Percentiles rank a stretch among this genome's conserved stretches.
phyloP scores from a whole-genome alignment of 192 early-diverging fungal species.

The Podila verticillata region DNA sequence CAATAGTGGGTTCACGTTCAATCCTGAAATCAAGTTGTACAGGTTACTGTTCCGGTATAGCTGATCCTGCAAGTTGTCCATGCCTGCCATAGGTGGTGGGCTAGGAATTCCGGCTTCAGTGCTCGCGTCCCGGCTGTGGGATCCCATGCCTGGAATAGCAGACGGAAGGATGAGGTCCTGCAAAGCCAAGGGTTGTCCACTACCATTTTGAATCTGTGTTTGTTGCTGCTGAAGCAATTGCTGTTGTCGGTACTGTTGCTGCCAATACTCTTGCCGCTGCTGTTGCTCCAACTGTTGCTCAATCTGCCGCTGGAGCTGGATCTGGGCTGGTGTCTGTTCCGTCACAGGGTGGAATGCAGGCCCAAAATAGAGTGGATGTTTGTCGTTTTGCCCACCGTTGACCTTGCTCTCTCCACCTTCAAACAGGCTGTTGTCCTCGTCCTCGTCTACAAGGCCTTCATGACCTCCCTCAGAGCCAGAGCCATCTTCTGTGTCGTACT shows the following conservation, averaged over 20 bases:
- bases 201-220: slow-evolving; percentile 6
- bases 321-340: slow-evolving; percentile 43
- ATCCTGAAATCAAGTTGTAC: slow-evolving; percentile 45
- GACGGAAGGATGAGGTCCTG: slow-evolving; percentile 46
- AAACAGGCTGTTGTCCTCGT: slow-evolving; percentile 26
- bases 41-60: slow-evolving; percentile 43
- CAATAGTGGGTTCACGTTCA: slow-evolving; percentile 38
- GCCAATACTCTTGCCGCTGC: slow-evolving; percentile 42
- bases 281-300: slow-evolving; percentile 50
- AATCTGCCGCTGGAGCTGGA: slow-evolving; percentile 46
- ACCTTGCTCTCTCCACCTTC: slow-evolving; percentile 1
- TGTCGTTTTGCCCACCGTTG: slow-evolving; percentile 13
- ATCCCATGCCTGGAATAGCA: slow-evolving; percentile 34
- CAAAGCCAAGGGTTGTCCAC: slow-evolving; percentile 24
- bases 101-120: not conserved
- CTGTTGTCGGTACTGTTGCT: slow-evolving; percentile 35
- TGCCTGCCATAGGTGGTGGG: not conserved
- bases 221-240: slow-evolving; percentile 26
- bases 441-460: not conserved
- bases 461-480: not conserved
- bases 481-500: slow-evolving; percentile 1
- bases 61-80: slow-evolving; percentile 33
- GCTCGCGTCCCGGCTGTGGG: not conserved
- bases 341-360: slow-evolving; percentile 45
- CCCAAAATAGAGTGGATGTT: slow-evolving; percentile 44